Evolutionary conservation across 371 early-diverging fungal genomes (phyloP).

Genomic region (Basidiobolus meristosporus): DNA sequence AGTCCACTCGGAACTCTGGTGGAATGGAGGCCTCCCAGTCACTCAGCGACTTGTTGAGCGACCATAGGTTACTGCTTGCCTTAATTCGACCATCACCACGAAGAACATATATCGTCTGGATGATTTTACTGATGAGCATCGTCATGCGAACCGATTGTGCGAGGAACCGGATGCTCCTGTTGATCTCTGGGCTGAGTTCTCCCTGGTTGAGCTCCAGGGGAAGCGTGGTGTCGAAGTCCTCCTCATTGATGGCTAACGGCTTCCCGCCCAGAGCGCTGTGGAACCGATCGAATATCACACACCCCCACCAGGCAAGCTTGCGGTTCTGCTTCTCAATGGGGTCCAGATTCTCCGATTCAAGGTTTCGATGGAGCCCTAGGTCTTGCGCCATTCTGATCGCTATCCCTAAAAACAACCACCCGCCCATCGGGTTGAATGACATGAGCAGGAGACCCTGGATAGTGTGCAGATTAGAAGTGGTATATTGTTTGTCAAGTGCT

Average conservation of each 20-base stretch:
- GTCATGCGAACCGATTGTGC: too few relatives aligned
- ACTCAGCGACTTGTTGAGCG: too few relatives aligned
- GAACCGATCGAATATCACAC: constrained; percentile 33
- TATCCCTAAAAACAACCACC: constrained; percentile 14
- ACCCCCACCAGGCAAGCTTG: constrained; percentile 36
- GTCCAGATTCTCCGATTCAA: neutral
- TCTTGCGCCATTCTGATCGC: constrained; percentile 48
- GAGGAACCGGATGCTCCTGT: too few relatives aligned
- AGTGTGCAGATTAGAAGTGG: neutral
- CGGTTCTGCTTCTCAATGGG: constrained; percentile 24
- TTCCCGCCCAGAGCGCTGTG: constrained; percentile 14
- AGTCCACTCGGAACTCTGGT: too few relatives aligned
- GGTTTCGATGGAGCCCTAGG: constrained; percentile 36
- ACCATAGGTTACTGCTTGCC: too few relatives aligned
- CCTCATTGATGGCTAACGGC: constrained; percentile 21
- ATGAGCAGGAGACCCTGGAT: constrained; percentile 12
- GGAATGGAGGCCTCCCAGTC: too few relatives aligned
- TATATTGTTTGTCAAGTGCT: too few relatives aligned
- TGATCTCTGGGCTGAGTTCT: too few relatives aligned
- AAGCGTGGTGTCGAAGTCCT: constrained; percentile 17
- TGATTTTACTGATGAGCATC: too few relatives aligned
- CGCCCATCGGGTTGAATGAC: neutral
- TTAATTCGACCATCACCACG: too few relatives aligned
- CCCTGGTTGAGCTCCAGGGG: too few relatives aligned
- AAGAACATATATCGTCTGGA: too few relatives aligned